Percentiles rank a stretch among this genome's conserved stretches.
These are phyloP conservation scores for Arthrobotrys megalospora DNA, from an alignment of 2,329 filamentous ascomycete species.

Conservation along the genomic window DNA sequence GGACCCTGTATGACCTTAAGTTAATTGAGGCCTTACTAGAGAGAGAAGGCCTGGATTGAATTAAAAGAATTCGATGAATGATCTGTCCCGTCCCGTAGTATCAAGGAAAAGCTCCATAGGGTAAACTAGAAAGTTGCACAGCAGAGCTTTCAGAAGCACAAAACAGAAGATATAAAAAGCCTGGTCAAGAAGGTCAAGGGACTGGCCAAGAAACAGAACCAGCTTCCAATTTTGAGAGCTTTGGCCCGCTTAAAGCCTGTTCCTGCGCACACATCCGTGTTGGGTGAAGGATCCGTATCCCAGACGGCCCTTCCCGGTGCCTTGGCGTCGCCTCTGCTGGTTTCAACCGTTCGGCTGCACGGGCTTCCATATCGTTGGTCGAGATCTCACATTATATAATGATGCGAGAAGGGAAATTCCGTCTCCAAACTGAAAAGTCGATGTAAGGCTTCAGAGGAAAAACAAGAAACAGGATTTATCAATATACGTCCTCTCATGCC, in stretches of 20 bases:
- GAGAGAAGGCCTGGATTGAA: constrained; percentile 28
- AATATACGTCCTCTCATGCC: background rate
- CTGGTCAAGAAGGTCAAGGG: background rate
- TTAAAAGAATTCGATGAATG: constrained; percentile 27
- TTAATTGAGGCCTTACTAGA: background rate
- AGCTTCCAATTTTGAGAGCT: background rate
- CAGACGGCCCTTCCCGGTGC: background rate
- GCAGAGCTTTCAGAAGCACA: background rate
- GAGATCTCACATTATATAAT: background rate
- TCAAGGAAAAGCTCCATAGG: background rate
- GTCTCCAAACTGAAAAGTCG: background rate
- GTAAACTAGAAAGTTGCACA: constrained; percentile 9
- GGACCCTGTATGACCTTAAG: constrained; percentile 25
- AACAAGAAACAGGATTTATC: background rate
- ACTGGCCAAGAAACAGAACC: background rate
- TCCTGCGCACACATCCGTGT: background rate
- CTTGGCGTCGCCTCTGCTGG: background rate
- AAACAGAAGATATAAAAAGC: background rate
- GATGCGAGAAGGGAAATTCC: background rate
- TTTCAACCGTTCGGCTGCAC: background rate
- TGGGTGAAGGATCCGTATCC: constrained; percentile 30
- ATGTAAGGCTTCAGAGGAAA: background rate
- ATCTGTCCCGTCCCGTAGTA: background rate
- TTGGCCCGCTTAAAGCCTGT: background rate
- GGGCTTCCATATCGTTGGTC: background rate